Evolutionary conservation across 139 green algal genomes (phyloP), one percentile per base, ranked within the genome.

Genomic region (Picochlorum costavermella): DNA sequence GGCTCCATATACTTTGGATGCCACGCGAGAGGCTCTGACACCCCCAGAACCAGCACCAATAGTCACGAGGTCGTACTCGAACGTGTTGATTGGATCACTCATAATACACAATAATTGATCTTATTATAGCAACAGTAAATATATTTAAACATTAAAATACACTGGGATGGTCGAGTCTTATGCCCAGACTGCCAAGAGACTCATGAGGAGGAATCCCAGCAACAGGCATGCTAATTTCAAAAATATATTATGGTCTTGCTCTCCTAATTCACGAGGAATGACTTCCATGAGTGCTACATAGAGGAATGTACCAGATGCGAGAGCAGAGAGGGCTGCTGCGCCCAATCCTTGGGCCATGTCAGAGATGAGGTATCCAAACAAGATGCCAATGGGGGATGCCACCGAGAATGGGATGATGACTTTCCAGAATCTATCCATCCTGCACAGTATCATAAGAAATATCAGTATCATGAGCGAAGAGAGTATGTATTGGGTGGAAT

Each of bases 1-100:
- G 20, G 63, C 63, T 6, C 81, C 83, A 67, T 92, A 90, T 0
- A 25, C 43, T 37, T 50, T 69, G 2, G 87, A 64, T 4, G 83
- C 67, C 48, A 90, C 79, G 17, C 91, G 78, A 2, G 88, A 89
- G 23, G 74, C 84, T 10, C 90, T 80, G 29, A 94, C 84, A 43
- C 90, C 90, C 10, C 92, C 92, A 60, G 75, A 89, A 53, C 92
- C 92, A 0, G 90, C 92, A 1, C 92, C 92, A 23, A 98, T 92
- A 5, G 82, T 91, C 51, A 98, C 77, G 5, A 98, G 57, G 63
- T 98, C 92, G 64, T 88, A 97, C 1, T 85, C 46, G 17, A 53
- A 28, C n/a, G 17, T 23, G n/a, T 20, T 23, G 11, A 53, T 53
- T 11, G 33, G 11, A 40, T 53, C 46, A 26, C 46, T 53, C 46